Conservation (phyloP, 1,284 basidiomycete species). For the Irpex sp. region DNA sequence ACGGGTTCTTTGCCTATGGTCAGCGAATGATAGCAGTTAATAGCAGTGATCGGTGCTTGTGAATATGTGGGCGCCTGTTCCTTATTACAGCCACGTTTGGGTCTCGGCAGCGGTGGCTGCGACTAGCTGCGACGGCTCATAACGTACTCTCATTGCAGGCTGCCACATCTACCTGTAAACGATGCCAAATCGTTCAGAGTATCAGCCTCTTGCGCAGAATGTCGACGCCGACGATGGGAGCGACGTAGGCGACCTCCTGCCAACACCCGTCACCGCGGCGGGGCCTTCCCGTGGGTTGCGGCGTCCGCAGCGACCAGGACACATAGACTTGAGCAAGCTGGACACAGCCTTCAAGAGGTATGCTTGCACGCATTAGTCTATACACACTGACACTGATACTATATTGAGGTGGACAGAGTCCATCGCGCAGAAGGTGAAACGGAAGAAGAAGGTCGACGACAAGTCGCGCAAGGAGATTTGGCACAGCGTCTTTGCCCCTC, state of each 20-base stretch:
- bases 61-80: not conserved
- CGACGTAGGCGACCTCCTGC: conserved; percentile 41
- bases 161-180: not conserved
- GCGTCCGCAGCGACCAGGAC: conserved; percentile 50
- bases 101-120: not conserved
- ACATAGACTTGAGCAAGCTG: conserved; percentile 73
- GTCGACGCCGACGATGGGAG: conserved; percentile 41
- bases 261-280: conserved; percentile 27
- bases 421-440: conserved; percentile 78
- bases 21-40: not conserved
- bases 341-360: conserved; percentile 81
- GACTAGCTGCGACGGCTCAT: not conserved
- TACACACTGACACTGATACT: not conserved
- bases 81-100: conserved; percentile 1
- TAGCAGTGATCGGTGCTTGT: not conserved
- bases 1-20: no score
- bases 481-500: conserved; percentile 76
- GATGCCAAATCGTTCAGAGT: conserved; percentile 57
- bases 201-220: conserved; percentile 63
- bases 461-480: conserved; percentile 68
- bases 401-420: conserved; percentile 73
- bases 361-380: conserved; percentile 8
- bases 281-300: conserved; percentile 36
- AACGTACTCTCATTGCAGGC: not conserved
- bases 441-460: conserved; percentile 69